A percentile compares a stretch with the other conserved stretches of the same genome.
Conservation (phyloP, 1,139 yeast genomes). For the Yamadazyma triangularis region DNA sequence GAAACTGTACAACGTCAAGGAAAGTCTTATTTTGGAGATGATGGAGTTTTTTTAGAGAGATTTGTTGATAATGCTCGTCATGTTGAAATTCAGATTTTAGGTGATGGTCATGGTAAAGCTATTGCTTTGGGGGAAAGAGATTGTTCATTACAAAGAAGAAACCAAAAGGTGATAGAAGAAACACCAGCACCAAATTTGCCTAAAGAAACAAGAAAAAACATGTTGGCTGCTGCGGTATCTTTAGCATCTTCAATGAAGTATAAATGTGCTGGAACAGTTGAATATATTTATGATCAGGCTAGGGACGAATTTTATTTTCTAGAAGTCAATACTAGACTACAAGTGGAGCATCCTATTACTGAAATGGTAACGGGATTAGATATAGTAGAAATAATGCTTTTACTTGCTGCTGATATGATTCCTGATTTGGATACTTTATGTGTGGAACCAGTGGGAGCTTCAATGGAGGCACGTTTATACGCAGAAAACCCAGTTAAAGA, state of each 20-base stretch:
- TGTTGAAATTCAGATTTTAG: conserved; percentile 94
- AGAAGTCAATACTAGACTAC: conserved; percentile 94
- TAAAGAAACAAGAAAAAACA: conserved; percentile 62
- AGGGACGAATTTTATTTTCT: conserved; percentile 89
- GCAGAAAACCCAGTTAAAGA: conserved; percentile 97
- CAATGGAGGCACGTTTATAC: conserved; percentile 94
- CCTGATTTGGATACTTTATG: conserved; percentile 60
- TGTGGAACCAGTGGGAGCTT: conserved; percentile 69
- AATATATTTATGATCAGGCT: conserved; percentile 81
- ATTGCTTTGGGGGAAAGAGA: conserved; percentile 96
- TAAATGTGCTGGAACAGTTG: conserved; percentile 97
- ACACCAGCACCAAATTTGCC: conserved; percentile 97
- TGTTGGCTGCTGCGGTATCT: conserved; percentile 83
- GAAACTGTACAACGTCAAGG: conserved; percentile 94
- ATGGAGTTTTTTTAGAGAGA: conserved; percentile 91
- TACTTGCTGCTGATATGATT: conserved; percentile 83
- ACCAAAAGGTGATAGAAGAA: conserved; percentile 93
- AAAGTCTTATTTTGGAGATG: conserved; percentile 84
- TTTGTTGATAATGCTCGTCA: conserved; percentile 93
- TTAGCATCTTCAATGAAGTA: conserved; percentile 78
- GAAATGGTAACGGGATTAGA: conserved; percentile 94
- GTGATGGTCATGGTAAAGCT: conserved; percentile 90
- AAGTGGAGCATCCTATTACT: conserved; percentile 96
- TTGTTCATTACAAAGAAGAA: conserved; percentile 94
- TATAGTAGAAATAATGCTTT: conserved; percentile 94